These are phyloP conservation scores for Coemansia sp. DNA, from an alignment of 192 early-diverging fungal species.

Conservation along the genomic window DNA sequence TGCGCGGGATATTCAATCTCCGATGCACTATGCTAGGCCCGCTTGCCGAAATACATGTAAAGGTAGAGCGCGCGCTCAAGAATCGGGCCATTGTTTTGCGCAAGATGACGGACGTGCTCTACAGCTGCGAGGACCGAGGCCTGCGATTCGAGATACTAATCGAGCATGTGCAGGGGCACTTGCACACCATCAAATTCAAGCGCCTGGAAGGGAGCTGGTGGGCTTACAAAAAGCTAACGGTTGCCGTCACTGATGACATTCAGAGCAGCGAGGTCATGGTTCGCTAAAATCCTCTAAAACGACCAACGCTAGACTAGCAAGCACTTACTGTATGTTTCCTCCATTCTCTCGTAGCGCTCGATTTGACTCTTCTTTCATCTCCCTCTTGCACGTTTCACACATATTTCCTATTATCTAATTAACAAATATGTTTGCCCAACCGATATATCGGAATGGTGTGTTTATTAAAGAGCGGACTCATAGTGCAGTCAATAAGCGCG, in stretches of 20 bases:
- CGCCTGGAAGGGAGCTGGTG: constrained; percentile 47
- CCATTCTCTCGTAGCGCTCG: no score
- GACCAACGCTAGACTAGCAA: no score
- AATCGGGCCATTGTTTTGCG: constrained; percentile 29
- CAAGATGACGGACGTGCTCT: constrained; percentile 30
- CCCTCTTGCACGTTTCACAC: no score
- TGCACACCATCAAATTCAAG: constrained; percentile 49
- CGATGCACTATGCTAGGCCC: constrained; percentile 48
- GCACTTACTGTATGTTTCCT: no score
- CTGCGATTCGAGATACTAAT: constrained; percentile 44
- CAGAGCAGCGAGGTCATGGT: constrained; percentile 4
- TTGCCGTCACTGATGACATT: constrained; percentile 43
- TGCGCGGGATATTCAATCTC: constrained; percentile 42
- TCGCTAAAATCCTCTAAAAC: no score
- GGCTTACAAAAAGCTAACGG: constrained; percentile 44
- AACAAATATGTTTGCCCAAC: no score
- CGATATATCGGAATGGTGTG: no score
- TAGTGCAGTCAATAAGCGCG: no score
- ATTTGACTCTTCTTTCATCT: no score
- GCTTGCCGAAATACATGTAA: constrained; percentile 36
- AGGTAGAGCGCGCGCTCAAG: constrained; percentile 39
- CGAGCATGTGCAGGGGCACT: constrained; percentile 40
- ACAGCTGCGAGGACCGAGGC: constrained; percentile 43
- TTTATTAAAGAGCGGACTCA: no score
- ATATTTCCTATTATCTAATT: no score